Conservation (phyloP, 176 grass and related monocot species). For the Cocos nucifera region DNA sequence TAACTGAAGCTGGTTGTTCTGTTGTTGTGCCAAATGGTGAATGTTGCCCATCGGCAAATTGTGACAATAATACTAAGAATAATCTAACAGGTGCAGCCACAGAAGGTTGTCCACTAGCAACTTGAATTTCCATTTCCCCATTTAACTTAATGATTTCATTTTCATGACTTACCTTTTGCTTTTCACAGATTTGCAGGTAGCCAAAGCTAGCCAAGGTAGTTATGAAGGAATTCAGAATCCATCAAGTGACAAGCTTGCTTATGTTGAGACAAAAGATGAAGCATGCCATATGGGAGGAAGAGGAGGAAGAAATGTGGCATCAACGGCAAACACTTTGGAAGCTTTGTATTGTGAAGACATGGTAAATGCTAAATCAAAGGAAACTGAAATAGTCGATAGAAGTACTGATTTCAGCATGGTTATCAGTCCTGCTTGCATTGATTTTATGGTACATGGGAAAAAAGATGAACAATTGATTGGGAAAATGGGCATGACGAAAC, state of each 20-base stretch:
- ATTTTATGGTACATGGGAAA: constrained; percentile 14
- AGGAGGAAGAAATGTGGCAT: constrained; percentile 9
- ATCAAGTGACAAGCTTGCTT: constrained; percentile 9
- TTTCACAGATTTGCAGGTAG: too few relatives aligned
- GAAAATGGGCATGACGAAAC: constrained; percentile 20
- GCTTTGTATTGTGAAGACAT: constrained; percentile 18
- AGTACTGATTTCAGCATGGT: neutral
- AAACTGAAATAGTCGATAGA: constrained; percentile 12
- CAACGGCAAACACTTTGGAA: constrained; percentile 11
- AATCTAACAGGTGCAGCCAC: constrained; percentile 6
- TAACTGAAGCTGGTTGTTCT: constrained; percentile 7
- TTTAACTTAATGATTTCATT: too few relatives aligned
- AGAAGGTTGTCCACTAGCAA: constrained; percentile 7
- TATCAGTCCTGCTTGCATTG: constrained; percentile 19
- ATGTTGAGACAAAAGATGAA: constrained; percentile 13
- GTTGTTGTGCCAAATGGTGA: constrained; percentile 28
- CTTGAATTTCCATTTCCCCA: too few relatives aligned
- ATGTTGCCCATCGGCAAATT: neutral
- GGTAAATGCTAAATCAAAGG: constrained; percentile 9
- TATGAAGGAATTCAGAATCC: constrained; percentile 8
- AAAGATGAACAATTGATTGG: constrained; percentile 13
- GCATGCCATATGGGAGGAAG: constrained; percentile 12
- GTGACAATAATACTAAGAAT: constrained; percentile 6
- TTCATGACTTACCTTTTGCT: too few relatives aligned
- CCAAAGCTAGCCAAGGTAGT: constrained; percentile 2